Evolutionary conservation across 176 grass and related monocot species (phyloP).

Genomic region (Otatea glauca): DNA sequence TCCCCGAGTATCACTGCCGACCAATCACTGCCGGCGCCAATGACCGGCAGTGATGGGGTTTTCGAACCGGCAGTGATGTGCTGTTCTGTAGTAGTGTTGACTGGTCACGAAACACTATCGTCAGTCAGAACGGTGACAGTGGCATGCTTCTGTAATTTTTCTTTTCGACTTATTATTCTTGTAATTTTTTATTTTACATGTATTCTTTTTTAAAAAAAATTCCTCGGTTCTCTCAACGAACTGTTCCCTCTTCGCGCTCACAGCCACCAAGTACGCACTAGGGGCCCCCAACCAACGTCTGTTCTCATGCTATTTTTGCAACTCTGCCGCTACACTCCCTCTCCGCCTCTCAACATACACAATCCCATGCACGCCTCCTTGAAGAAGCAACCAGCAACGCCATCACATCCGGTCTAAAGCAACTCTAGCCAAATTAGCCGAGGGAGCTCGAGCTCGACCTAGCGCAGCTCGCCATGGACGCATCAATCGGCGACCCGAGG

Average conservation of each 20-base stretch:
- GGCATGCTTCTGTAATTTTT: no score
- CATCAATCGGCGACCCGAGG: constrained; percentile 41
- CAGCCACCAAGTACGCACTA: neutral
- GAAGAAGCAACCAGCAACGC: neutral
- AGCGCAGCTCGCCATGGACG: constrained; percentile 42
- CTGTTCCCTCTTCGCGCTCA: neutral
- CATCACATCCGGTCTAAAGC: neutral
- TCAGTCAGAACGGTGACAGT: no score
- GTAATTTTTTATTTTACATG: no score
- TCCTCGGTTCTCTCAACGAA: neutral
- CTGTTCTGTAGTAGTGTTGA: no score
- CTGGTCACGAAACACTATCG: no score
- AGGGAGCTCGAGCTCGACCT: neutral
- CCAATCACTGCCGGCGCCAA: no score
- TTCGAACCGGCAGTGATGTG: no score
- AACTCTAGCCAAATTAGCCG: neutral
- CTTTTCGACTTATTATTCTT: no score
- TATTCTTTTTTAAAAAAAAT: no score
- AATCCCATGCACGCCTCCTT: neutral
- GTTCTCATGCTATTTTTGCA: neutral
- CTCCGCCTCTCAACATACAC: constrained; percentile 21
- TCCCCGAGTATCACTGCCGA: no score
- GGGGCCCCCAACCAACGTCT: neutral
- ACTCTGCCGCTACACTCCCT: constrained; percentile 26
- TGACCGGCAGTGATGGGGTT: no score